phyloP scores from a whole-genome alignment of 495 filamentous ascomycete genomes.

The Oidiodendron maius region DNA sequence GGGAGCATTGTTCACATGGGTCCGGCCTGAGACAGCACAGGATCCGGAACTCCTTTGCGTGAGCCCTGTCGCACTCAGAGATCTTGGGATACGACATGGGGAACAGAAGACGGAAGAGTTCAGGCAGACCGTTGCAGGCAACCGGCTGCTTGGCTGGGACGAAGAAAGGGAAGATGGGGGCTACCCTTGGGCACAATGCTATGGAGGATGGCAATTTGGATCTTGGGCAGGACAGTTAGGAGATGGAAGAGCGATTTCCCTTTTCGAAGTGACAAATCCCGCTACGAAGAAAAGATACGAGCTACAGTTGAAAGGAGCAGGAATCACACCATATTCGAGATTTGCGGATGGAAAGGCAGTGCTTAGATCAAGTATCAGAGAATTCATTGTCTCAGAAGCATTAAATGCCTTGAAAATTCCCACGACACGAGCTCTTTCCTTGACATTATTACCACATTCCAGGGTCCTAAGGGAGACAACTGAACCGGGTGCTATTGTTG shows the following conservation, averaged over 20 bases:
- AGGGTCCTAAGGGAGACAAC: conserved; percentile 71
- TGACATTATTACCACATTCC: conserved; percentile 67
- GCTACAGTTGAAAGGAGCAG: conserved; percentile 89
- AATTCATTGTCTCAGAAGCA: conserved; percentile 86
- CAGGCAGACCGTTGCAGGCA: conserved; percentile 68
- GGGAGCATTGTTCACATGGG: conserved; percentile 82
- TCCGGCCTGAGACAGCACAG: conserved; percentile 66
- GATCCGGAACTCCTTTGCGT: conserved; percentile 74
- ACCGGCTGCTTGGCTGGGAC: conserved; percentile 63
- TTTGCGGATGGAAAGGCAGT: conserved; percentile 98
- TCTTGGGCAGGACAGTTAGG: conserved; percentile 95
- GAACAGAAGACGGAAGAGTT: conserved; percentile 73
- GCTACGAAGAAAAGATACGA: conserved; percentile 69
- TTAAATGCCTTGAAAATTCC: conserved; percentile 82
- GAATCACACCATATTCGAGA: conserved; percentile 86
- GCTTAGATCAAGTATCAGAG: conserved; percentile 81
- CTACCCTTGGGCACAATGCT: conserved; percentile 98
- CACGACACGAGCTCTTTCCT: conserved; percentile 75
- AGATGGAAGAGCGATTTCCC: conserved; percentile 87
- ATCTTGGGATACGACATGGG: conserved; percentile 63
- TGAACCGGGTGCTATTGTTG: conserved; percentile 93
- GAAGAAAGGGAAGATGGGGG: conserved; percentile 57
- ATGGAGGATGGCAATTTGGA: conserved; percentile 84
- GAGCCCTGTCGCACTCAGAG: conserved; percentile 67
- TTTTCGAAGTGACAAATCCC: conserved; percentile 86